Evolutionary conservation across 768 basidiomycete species (phyloP).

Genomic region (Mycena floridula): DNA sequence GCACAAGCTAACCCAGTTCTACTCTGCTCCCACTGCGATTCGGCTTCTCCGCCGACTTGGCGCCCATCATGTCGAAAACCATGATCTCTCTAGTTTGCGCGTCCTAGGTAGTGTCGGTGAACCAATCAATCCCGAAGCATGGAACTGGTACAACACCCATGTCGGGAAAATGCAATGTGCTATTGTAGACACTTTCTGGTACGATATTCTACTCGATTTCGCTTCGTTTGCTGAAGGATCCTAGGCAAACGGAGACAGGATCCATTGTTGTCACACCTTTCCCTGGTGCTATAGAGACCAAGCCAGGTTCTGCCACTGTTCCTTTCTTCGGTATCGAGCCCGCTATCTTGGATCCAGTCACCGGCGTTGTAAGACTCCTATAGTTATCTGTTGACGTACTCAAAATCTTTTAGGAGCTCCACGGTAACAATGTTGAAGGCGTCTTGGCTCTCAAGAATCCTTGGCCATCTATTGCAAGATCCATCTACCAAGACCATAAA

Average conservation of each 20-base stretch:
- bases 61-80: conserved; percentile 73
- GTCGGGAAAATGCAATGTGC: conserved; percentile 87
- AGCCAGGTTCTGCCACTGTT: conserved; percentile 94
- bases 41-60: conserved; percentile 81
- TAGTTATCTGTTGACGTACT: conserved; percentile 26
- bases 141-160: conserved; percentile 98
- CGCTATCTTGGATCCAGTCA: conserved; percentile 79
- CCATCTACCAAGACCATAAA: conserved; percentile 89
- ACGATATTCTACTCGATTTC: conserved; percentile 17
- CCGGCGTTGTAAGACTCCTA: too few species aligned
- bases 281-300: conserved; percentile 93
- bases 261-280: conserved; percentile 93
- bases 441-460: conserved; percentile 80
- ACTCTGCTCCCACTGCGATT: conserved; percentile 93
- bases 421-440: conserved; percentile 84
- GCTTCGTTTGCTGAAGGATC: conserved; percentile 40
- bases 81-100: conserved; percentile 79
- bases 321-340: conserved; percentile 96
- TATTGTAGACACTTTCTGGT: conserved; percentile 92
- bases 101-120: conserved; percentile 94
- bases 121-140: conserved; percentile 98
- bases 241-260: conserved; percentile 99
- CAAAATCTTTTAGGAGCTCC: conserved; percentile 27
- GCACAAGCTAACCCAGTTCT: conserved; percentile 93
- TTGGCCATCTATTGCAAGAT: conserved; percentile 95